phyloP scores from a whole-genome alignment of 2,329 filamentous ascomycete genomes.

The Botrytis deweyae region DNA sequence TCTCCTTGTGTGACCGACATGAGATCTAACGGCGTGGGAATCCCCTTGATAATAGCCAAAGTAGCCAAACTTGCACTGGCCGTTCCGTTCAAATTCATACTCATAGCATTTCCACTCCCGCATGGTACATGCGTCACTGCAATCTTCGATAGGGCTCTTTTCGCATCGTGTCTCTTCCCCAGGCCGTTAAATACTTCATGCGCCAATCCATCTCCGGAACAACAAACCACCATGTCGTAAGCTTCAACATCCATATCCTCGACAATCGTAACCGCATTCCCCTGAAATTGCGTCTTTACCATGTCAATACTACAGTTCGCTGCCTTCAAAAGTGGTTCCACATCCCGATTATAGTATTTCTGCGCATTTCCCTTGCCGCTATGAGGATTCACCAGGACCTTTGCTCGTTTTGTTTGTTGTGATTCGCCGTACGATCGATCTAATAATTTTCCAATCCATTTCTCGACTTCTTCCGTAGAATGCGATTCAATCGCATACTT shows the following conservation, averaged over 20 bases:
- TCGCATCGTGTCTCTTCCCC: slow-evolving; percentile 72
- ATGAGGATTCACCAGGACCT: slow-evolving; percentile 87
- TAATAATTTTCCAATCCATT: slow-evolving; percentile 66
- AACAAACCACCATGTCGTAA: slow-evolving; percentile 83
- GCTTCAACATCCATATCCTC: slow-evolving; percentile 72
- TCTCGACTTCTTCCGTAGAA: slow-evolving; percentile 34
- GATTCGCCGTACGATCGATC: slow-evolving; percentile 68
- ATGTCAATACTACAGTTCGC: slow-evolving; percentile 76
- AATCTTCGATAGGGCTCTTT: slow-evolving; percentile 69
- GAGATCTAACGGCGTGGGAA: slow-evolving; percentile 80
- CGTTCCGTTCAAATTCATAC: slow-evolving; percentile 83
- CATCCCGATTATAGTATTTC: slow-evolving; percentile 70
- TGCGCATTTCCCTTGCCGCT: slow-evolving; percentile 77
- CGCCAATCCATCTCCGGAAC: slow-evolving; percentile 87
- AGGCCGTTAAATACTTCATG: slow-evolving; percentile 96
- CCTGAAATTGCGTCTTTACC: slow-evolving; percentile 66
- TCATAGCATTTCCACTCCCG: slow-evolving; percentile 92
- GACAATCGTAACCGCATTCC: slow-evolving; percentile 77
- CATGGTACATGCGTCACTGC: slow-evolving; percentile 87
- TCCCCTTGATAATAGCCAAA: slow-evolving; percentile 80
- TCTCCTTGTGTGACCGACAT: slow-evolving; percentile 83
- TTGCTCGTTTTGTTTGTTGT: slow-evolving; percentile 72
- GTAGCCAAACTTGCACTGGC: slow-evolving; percentile 73
- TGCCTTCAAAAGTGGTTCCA: slow-evolving; percentile 79
- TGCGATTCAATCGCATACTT: slow-evolving; percentile 53